Percentiles rank a stretch among this genome's conserved stretches.
Evolutionary conservation across 352 stramenopile species (phyloP).

Genomic region (Phytophthora cryptogea): DNA sequence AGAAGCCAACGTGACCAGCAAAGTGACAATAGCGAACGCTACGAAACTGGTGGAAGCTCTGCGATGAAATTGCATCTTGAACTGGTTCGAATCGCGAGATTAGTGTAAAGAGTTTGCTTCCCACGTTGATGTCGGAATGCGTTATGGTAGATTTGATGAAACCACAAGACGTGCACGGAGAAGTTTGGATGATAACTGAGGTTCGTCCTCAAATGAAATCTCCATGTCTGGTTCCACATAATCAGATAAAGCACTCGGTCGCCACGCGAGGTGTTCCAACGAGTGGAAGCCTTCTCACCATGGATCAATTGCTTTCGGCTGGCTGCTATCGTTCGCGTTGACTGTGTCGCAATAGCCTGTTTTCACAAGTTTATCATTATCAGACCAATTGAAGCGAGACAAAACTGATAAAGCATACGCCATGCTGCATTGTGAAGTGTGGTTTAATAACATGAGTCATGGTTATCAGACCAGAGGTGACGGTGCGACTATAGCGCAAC

Average conservation of each 20-base stretch:
- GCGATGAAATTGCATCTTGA: slow-evolving; percentile 12
- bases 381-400: background rate
- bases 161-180: background rate
- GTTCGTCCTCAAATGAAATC: background rate
- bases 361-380: background rate
- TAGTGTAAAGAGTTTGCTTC: background rate
- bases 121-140: slow-evolving; percentile 8
- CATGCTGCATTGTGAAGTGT: too few species aligned
- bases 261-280: background rate
- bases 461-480: too few species aligned
- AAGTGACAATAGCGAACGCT: background rate
- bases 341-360: background rate
- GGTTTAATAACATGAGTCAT: too few species aligned
- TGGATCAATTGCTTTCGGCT: background rate
- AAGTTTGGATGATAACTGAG: background rate
- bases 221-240: background rate
- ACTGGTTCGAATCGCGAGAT: background rate
- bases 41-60: background rate
- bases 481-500: too few species aligned
- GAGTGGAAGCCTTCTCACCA: background rate
- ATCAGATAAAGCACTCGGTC: slow-evolving; percentile 2
- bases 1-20: background rate
- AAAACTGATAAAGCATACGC: background rate
- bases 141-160: background rate
- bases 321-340: background rate